phyloP scores from a whole-genome alignment of 2,329 filamentous ascomycete species.

The Cadophora luteo-olivacea region DNA sequence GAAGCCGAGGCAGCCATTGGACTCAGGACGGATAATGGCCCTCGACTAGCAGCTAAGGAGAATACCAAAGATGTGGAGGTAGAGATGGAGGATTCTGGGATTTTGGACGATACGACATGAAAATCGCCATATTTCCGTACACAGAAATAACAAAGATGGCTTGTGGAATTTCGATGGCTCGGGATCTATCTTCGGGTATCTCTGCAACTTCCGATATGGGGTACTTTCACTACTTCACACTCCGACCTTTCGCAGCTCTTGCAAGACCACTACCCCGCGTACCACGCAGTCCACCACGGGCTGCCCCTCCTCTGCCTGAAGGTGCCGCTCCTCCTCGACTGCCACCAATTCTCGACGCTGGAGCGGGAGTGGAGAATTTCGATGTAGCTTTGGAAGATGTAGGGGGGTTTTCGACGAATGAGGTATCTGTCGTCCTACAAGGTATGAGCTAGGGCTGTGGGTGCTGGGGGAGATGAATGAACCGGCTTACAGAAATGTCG shows the following conservation, averaged over 20 bases:
- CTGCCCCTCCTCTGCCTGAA: constrained; percentile 42
- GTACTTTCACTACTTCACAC: constrained; percentile 38
- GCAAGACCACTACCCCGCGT: constrained; percentile 45
- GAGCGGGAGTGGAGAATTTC: constrained; percentile 46
- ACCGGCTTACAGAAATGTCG: constrained; percentile 78
- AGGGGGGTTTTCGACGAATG: constrained; percentile 85
- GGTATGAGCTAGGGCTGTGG: constrained; percentile 28
- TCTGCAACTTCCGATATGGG: constrained; percentile 9
- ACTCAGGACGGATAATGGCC: constrained; percentile 72
- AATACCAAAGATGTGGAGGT: constrained; percentile 49
- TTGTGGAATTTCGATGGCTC: background rate
- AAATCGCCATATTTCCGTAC: background rate
- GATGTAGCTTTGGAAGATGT: constrained; percentile 57
- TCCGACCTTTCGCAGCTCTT: constrained; percentile 42
- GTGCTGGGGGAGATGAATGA: background rate
- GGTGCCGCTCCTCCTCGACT: constrained; percentile 37
- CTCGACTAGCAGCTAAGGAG: constrained; percentile 46
- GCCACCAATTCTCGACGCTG: constrained; percentile 40
- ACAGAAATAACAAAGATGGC: background rate
- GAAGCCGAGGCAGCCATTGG: constrained; percentile 84
- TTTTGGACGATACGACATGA: constrained; percentile 33
- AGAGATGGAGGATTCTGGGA: constrained; percentile 47
- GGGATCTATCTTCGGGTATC: constrained; percentile 23
- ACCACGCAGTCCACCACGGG: constrained; percentile 42
- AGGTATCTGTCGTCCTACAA: constrained; percentile 84